Evolutionary conservation across 768 basidiomycete genomes (phyloP).

Genomic region (Kondoa subrosea): DNA sequence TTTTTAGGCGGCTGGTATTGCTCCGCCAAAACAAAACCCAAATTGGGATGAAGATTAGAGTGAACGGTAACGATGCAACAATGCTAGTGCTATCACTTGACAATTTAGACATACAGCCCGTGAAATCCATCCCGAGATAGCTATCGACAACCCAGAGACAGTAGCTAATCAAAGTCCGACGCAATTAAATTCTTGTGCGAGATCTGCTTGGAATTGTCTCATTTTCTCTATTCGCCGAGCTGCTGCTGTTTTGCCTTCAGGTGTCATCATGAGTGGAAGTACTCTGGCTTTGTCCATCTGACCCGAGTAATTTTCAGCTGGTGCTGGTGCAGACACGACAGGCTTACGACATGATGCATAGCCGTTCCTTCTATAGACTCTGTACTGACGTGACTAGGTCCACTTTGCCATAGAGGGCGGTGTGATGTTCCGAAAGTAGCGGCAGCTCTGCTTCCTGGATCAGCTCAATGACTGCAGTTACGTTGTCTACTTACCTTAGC

Average conservation of each 20-base stretch:
- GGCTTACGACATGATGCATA: neutral
- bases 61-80: neutral
- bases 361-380: neutral
- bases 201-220: neutral
- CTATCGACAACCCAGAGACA: neutral
- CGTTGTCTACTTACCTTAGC: neutral
- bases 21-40: slow-evolving; percentile 29
- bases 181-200: neutral
- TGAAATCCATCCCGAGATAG: no score
- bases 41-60: slow-evolving; percentile 23
- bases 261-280: neutral
- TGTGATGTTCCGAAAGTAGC: slow-evolving; percentile 3
- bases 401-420: neutral
- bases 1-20: slow-evolving; percentile 23
- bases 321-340: neutral
- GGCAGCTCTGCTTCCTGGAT: neutral
- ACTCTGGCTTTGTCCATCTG: neutral
- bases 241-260: neutral
- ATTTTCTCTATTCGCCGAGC: neutral
- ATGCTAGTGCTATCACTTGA: neutral
- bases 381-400: neutral
- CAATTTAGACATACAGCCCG: no score
- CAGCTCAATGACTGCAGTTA: neutral
- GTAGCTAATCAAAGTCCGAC: neutral
- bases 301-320: neutral